Percentiles rank a stretch among this genome's conserved stretches.
Evolutionary conservation across 192 early-diverging fungal genomes (phyloP).

Genomic region (Coemansia sp.): DNA sequence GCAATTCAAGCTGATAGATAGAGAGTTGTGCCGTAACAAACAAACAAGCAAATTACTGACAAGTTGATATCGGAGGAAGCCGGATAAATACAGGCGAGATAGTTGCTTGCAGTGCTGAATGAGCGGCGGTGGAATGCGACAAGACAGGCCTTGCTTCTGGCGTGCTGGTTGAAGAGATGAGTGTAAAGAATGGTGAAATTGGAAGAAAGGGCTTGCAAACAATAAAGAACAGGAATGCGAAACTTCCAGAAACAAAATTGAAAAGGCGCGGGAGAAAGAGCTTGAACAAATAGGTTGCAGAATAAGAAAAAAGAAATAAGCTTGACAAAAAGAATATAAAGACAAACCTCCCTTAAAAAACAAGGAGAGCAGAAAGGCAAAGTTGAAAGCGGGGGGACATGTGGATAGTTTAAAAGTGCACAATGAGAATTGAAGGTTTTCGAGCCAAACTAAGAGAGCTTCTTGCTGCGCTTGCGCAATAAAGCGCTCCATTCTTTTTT

Average conservation of each 20-base stretch:
- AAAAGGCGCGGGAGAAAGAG: not conserved
- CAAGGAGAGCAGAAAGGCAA: too few species aligned
- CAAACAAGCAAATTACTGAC: not conserved
- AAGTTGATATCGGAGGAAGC: not conserved
- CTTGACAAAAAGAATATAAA: too few species aligned
- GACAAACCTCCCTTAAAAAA: too few species aligned
- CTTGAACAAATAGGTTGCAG: not conserved
- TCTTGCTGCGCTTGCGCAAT: too few species aligned
- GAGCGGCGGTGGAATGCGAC: not conserved
- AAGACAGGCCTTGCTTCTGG: not conserved
- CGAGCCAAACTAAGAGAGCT: too few species aligned
- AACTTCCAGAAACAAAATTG: slow-evolving; percentile 13
- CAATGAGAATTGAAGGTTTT: too few species aligned
- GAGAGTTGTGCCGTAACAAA: not conserved
- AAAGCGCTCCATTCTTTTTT: too few species aligned
- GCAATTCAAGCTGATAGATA: not conserved
- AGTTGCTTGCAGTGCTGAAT: not conserved
- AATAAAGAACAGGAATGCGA: slow-evolving; percentile 9
- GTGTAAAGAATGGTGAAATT: not conserved
- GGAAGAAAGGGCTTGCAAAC: not conserved
- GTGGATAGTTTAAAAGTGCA: too few species aligned
- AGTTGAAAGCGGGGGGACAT: too few species aligned
- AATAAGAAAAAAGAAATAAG: not conserved
- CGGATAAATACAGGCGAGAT: not conserved
- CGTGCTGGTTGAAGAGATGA: not conserved